Base-by-base conservation (phyloP, 2,329 filamentous ascomycete genomes). In the Chrysoporthe puriensis region DNA sequence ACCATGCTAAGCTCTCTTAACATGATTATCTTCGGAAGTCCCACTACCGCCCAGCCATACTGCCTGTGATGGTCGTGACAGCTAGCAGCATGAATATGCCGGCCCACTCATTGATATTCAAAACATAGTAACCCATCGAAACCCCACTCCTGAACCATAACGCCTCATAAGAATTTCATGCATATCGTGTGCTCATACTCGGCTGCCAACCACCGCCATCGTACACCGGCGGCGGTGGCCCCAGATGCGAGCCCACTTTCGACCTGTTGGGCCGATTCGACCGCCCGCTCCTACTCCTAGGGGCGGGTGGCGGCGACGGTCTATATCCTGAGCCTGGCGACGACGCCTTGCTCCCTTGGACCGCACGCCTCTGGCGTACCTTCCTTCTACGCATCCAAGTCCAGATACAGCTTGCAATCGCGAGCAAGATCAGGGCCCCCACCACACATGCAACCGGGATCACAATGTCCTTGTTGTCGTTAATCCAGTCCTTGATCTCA, bases 391-490 rank as follows among this genome's bases (percentile, higher is more conserved):
- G 61, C 36, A 66, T 70, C 13, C 44, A 36, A 32, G 57, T 62
- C 63, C 69, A 71, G 73, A 90, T 84, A 79, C 93, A 97, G 75
- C 85, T 85, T 13, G 90, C 72, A 62, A 97, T 81, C 44, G 85
- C 83, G 58, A 97, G 77, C 21, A 96, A 75, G 6, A 97, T 73
- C 6, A 97, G 82, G 7, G 86, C 88, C 60, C 93, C 95, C 18
- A 97, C 82, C 13, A 88, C 91, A 59, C 83, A 82, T 5, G 86
- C 87, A 13, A 98, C 82, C 34, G 92, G 94, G 71, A 98, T 97
- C 71, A 96, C 91, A 70, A 98, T 87, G 63, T 86, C 81, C 79
- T 91, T 91, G 81, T 98, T 90, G 71, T 89, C 80, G 36, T 86
- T 80, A 77, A 98, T 89, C 91, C 93, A 97, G 69, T 85, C 85